Conservation (phyloP, 2,329 filamentous ascomycete species). For the Didymella glomerata region DNA sequence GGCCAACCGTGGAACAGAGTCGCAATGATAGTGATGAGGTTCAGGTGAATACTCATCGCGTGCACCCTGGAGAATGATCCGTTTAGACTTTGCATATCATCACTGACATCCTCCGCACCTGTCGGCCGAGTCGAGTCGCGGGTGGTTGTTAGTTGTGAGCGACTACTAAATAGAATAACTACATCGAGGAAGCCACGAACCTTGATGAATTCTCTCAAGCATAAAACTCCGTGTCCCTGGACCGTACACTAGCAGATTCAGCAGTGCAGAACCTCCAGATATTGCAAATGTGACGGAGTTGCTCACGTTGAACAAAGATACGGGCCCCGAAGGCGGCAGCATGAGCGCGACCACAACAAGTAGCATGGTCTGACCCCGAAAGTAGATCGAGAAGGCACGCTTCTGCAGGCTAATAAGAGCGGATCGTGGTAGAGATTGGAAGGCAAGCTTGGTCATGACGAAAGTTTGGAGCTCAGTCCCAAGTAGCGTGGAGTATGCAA, state of each 20-base stretch:
- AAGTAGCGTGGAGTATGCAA: constrained; percentile 53
- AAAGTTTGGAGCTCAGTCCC: constrained; percentile 54
- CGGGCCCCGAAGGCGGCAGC: constrained; percentile 44
- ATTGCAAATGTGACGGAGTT: constrained; percentile 42
- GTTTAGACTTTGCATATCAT: constrained; percentile 40
- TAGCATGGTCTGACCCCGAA: constrained; percentile 49
- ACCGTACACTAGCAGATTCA: constrained; percentile 52
- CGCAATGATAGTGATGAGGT: constrained; percentile 49
- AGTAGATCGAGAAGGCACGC: constrained; percentile 53
- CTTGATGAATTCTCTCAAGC: constrained; percentile 46
- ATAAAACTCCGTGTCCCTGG: constrained; percentile 47
- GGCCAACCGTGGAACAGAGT: constrained; percentile 42
- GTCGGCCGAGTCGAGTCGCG: constrained; percentile 22
- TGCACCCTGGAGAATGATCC: constrained; percentile 49
- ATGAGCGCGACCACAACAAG: constrained; percentile 47
- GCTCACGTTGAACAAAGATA: constrained; percentile 36
- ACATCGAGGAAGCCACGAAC: constrained; percentile 20
- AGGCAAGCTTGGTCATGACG: constrained; percentile 53
- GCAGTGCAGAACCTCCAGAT: constrained; percentile 39
- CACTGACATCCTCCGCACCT: constrained; percentile 9
- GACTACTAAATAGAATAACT: neutral
- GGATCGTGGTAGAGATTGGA: constrained; percentile 46
- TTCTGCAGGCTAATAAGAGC: constrained; percentile 54
- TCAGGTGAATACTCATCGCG: constrained; percentile 56
- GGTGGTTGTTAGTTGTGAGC: constrained; percentile 27